Conservation (phyloP, 164 flowering plant genomes). For the Pachysandra terminalis region DNA sequence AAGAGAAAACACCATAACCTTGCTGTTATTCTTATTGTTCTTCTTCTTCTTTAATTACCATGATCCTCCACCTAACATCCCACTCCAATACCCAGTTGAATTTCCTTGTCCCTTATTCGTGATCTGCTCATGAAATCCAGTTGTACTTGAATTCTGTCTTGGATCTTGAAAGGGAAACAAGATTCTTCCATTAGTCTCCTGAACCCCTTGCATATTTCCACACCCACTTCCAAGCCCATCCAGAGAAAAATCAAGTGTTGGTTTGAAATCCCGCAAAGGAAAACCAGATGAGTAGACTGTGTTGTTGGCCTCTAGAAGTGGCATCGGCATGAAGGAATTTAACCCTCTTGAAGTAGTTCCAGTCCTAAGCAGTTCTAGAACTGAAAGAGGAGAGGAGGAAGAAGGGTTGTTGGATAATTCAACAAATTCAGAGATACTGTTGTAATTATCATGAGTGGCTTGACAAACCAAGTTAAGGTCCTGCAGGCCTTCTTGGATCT, state of each 20-base stretch:
- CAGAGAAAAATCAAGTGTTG: constrained; percentile 38
- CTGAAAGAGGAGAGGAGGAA: constrained; percentile 31
- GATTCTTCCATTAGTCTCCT: constrained; percentile 29
- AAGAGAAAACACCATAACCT: neutral
- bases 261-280: constrained; percentile 39
- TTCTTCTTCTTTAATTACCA: constrained; percentile 32
- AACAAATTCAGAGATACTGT: constrained; percentile 33
- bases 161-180: constrained; percentile 47
- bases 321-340: constrained; percentile 20
- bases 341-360: constrained; percentile 33
- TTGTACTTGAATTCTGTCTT: constrained; percentile 29
- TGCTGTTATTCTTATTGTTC: too few species aligned
- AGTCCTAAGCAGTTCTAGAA: constrained; percentile 44
- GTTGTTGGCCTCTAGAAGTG: constrained; percentile 12
- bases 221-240: constrained; percentile 42
- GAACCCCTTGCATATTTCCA: constrained; percentile 29
- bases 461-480: constrained; percentile 63
- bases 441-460: constrained; percentile 28
- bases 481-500: constrained; percentile 37
- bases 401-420: constrained; percentile 27
- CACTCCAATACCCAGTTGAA: constrained; percentile 46
- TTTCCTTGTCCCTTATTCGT: constrained; percentile 32
- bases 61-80: constrained; percentile 51
- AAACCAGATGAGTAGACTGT: constrained; percentile 27
- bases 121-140: constrained; percentile 24